Conservation (phyloP, 176 grass and related monocot genomes). For the Zoysia japonica region DNA sequence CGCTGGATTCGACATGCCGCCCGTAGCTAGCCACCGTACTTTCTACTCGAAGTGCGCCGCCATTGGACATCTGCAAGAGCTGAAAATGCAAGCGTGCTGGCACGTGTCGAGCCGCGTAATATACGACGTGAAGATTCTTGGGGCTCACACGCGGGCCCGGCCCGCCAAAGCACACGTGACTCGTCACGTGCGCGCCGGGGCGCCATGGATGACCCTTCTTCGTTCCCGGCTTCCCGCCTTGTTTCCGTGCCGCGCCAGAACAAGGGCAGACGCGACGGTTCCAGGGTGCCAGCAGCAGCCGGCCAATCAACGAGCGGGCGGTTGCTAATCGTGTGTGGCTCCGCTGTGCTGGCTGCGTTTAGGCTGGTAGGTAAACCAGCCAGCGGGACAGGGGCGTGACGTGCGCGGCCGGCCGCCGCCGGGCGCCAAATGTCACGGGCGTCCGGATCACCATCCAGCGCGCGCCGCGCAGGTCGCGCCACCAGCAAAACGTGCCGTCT, state of each 20-base stretch:
- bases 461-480: too few species aligned
- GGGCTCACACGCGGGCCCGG: not conserved
- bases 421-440: not conserved
- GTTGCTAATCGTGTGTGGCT: not conserved
- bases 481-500: not conserved
- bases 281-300: too few species aligned
- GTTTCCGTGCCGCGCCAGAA: not conserved
- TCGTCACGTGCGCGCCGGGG: not conserved
- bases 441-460: too few species aligned
- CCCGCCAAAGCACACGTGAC: too few species aligned
- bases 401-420: not conserved
- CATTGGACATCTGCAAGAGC: not conserved
- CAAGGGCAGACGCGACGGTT: too few species aligned
- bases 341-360: not conserved
- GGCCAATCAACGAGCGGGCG: too few species aligned
- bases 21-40: too few species aligned
- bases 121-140: not conserved
- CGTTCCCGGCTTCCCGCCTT: not conserved
- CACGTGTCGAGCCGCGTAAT: not conserved
- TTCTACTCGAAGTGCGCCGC: not conserved
- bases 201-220: not conserved
- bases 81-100: not conserved
- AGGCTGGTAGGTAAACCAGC: not conserved
- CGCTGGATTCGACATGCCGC: constrained; percentile 11
- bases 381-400: not conserved